phyloP scores from a whole-genome alignment of 108 stramenopile species.

The Pseudonitzschia pungens region DNA sequence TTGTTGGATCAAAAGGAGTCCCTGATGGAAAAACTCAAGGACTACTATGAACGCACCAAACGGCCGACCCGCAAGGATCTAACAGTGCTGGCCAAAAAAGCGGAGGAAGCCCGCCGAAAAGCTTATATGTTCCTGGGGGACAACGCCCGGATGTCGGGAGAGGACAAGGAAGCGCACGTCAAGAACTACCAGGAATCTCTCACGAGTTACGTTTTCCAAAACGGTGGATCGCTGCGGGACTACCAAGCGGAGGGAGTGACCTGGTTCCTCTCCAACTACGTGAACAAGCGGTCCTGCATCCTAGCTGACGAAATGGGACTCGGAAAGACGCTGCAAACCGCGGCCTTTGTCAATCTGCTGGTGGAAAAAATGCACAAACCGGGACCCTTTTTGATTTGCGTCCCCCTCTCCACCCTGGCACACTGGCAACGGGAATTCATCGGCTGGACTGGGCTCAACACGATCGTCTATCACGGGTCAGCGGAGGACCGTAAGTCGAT shows the following conservation, averaged over 20 bases:
- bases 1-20: constrained; percentile 60
- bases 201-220: constrained; percentile 50
- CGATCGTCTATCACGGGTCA: constrained; percentile 93
- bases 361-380: constrained; percentile 44
- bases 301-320: constrained; percentile 97
- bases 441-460: constrained; percentile 92
- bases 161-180: constrained; percentile 48
- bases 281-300: constrained; percentile 79
- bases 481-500: constrained; percentile 73
- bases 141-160: constrained; percentile 29
- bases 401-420: constrained; percentile 89
- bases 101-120: constrained; percentile 47
- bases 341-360: constrained; percentile 69
- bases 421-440: constrained; percentile 96
- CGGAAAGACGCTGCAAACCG: constrained; percentile 93
- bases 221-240: constrained; percentile 85
- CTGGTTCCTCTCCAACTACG: constrained; percentile 85
- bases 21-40: constrained; percentile 54
- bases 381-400: constrained; percentile 89
- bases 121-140: constrained; percentile 78
- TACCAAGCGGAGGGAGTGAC: constrained; percentile 95
- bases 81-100: constrained; percentile 12
- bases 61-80: constrained; percentile 56
- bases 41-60: constrained; percentile 45
- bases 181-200: constrained; percentile 58